A percentile compares a stretch with the other conserved stretches of the same genome.
Conservation (phyloP, 2,329 filamentous ascomycete species). For the Apiospora hydei region DNA sequence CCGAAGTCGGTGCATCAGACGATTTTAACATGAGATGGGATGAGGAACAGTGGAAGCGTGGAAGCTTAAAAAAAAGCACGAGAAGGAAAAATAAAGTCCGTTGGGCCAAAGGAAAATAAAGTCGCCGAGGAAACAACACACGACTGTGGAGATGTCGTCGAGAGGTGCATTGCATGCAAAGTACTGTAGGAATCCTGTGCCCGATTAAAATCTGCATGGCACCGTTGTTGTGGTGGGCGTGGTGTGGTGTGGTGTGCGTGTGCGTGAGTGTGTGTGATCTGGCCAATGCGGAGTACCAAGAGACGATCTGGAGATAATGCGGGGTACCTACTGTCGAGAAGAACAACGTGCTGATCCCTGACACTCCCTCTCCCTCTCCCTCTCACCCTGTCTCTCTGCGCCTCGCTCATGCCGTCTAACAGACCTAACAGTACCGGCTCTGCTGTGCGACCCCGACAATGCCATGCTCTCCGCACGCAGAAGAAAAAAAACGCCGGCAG, state of each 20-base stretch:
- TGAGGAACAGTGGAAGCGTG: background rate
- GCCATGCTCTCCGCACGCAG: background rate
- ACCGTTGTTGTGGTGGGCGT: background rate
- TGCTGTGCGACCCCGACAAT: slow-evolving; percentile 13
- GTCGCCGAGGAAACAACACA: background rate
- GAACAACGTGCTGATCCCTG: background rate
- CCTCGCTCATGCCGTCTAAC: background rate
- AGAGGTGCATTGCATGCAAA: background rate
- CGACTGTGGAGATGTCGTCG: background rate
- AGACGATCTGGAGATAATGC: slow-evolving; percentile 22
- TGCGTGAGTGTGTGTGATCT: background rate
- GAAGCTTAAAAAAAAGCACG: background rate
- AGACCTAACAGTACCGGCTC: background rate
- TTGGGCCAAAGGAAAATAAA: background rate
- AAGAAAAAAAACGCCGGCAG: background rate
- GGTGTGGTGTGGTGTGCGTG: background rate
- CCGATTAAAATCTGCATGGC: background rate
- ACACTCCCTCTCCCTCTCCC: background rate
- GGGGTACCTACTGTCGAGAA: background rate
- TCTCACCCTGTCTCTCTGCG: background rate
- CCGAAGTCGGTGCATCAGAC: background rate
- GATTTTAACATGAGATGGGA: background rate
- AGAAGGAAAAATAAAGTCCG: background rate
- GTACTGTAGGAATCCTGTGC: too few relatives aligned
- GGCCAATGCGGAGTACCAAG: slow-evolving; percentile 2